phyloP scores from a whole-genome alignment of 1,284 basidiomycete genomes.

The Rhodotorula mucilaginosa region DNA sequence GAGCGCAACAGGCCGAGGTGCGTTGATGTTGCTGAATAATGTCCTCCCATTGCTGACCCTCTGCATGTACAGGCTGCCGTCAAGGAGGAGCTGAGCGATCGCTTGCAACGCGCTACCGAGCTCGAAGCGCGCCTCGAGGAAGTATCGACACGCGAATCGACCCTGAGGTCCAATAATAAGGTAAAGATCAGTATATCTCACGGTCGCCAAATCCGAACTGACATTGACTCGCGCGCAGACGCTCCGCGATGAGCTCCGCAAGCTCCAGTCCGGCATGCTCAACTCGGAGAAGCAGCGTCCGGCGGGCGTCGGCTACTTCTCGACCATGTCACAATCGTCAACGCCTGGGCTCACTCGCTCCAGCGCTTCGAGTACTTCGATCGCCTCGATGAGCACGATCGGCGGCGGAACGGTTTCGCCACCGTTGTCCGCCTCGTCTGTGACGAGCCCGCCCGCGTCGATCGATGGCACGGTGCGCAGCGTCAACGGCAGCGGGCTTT shows the following conservation, averaged over 20 bases:
- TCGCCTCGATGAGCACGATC: conserved; percentile 12
- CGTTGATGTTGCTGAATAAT: conserved; percentile 26
- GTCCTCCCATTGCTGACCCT: too few relatives aligned
- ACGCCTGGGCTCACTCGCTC: background rate
- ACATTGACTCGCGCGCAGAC: conserved; percentile 55
- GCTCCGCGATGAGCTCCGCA: conserved; percentile 83
- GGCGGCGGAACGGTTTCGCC: conserved; percentile 4
- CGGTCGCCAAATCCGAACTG: too few relatives aligned
- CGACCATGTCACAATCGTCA: conserved; percentile 24
- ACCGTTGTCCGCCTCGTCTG: background rate
- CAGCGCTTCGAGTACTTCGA: conserved; percentile 13
- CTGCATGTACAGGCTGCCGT: conserved; percentile 45
- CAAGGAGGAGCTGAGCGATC: conserved; percentile 49
- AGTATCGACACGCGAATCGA: conserved; percentile 61
- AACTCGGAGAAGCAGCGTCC: conserved; percentile 83
- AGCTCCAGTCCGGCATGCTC: conserved; percentile 84
- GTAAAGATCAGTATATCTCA: conserved; percentile 48
- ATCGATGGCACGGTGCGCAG: conserved; percentile 1
- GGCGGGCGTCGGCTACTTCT: conserved; percentile 83
- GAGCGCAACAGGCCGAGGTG: conserved; percentile 51
- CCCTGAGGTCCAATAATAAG: conserved; percentile 70
- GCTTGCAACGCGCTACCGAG: conserved; percentile 45
- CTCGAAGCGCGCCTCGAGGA: conserved; percentile 58
- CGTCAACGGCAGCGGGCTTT: background rate
- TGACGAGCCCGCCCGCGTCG: background rate